Conservation (phyloP, 73 alveolate species). For the Blepharisma stoltei region DNA sequence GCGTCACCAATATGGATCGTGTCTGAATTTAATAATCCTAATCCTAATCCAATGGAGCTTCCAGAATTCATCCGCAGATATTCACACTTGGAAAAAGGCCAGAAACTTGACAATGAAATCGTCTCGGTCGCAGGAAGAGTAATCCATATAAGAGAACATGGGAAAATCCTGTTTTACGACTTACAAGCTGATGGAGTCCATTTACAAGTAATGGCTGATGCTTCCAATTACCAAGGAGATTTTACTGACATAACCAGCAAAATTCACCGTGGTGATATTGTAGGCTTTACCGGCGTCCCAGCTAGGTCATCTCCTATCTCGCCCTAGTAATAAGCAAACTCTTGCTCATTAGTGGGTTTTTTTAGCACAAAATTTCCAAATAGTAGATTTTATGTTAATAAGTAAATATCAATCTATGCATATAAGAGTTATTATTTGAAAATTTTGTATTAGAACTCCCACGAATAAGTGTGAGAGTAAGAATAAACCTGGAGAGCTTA, state of each 20-base stretch:
- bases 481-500: constrained; percentile 63
- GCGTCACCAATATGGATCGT: no score
- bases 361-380: no score
- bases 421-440: no score
- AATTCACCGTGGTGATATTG: constrained; percentile 79
- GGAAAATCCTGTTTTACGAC: constrained; percentile 88
- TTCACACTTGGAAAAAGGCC: constrained; percentile 71
- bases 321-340: not conserved
- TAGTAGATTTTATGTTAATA: no score
- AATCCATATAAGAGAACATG: constrained; percentile 78
- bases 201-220: constrained; percentile 72
- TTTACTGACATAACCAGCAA: constrained; percentile 17
- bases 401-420: no score
- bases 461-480: no score
- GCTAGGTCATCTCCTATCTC: constrained; percentile 78
- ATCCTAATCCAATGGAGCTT: constrained; percentile 75
- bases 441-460: no score
- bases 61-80: constrained; percentile 77
- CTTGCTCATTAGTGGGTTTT: no score
- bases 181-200: constrained; percentile 87
- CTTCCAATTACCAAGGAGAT: constrained; percentile 9
- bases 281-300: constrained; percentile 94
- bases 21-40: no score
- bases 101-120: constrained; percentile 70
- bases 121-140: constrained; percentile 94